phyloP scores from a whole-genome alignment of 345 rosid genomes.

The Limnanthes douglasii region DNA sequence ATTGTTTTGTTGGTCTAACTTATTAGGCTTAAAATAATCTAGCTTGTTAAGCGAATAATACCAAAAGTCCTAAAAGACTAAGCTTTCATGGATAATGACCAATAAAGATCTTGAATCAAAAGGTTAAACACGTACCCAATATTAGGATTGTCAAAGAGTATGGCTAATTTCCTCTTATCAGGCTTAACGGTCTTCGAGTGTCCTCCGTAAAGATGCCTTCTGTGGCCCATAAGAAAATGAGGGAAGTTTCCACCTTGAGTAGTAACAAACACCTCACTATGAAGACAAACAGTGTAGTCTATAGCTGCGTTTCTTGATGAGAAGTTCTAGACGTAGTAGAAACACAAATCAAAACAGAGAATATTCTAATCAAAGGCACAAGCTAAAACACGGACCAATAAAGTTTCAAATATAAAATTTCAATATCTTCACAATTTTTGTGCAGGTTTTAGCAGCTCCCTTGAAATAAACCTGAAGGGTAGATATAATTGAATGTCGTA shows the following conservation, averaged over 20 bases:
- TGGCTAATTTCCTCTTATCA: conserved; percentile 90
- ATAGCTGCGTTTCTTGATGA: conserved; percentile 99
- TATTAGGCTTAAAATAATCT: no score
- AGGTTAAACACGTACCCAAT: conserved; percentile 39
- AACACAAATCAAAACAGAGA: conserved; percentile 1
- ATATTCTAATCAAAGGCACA: no score
- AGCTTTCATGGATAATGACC: conserved; percentile 1
- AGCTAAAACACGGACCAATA: no score
- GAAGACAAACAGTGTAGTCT: conserved; percentile 99
- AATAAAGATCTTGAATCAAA: conserved; percentile 6
- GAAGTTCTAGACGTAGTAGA: conserved; percentile 49
- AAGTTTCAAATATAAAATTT: no score
- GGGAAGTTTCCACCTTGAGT: conserved; percentile 99
- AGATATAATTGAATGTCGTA: conserved; percentile 10
- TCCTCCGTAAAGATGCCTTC: conserved; percentile 83
- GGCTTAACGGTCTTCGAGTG: conserved; percentile 94
- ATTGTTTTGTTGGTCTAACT: no score
- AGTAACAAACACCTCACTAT: conserved; percentile 97
- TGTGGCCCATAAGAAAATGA: conserved; percentile 93
- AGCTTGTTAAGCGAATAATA: no score
- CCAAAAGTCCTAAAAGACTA: no score
- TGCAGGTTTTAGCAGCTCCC: not conserved
- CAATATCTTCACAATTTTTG: no score
- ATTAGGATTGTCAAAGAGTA: conserved; percentile 83
- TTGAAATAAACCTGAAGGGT: not conserved